Evolutionary conservation across 169 alveolate genomes (phyloP).

Genomic region (Cryptosporidium meleagridis): DNA sequence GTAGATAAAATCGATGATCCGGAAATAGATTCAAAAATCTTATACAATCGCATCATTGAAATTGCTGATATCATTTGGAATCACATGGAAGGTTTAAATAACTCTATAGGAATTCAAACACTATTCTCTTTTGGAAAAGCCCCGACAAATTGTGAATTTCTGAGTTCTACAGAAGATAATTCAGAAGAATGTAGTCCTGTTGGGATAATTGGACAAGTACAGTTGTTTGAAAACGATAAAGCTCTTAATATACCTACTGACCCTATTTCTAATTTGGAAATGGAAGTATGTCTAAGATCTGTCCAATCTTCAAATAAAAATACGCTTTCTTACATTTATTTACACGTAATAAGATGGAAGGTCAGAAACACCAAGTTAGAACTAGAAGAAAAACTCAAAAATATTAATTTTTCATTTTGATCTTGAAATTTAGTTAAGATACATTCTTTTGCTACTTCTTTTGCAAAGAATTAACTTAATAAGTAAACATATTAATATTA

Average conservation of each 20-base stretch:
- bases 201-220: conserved; percentile 54
- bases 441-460: background rate
- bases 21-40: background rate
- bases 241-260: conserved; percentile 26
- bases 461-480: conserved; percentile 6
- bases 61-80: conserved; percentile 18
- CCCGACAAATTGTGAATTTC: background rate
- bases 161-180: background rate
- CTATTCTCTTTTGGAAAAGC: conserved; percentile 8
- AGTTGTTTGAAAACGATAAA: background rate
- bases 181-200: background rate
- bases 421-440: background rate
- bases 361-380: conserved; percentile 5
- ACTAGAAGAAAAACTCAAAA: conserved; percentile 12
- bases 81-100: background rate
- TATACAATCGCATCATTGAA: conserved; percentile 23
- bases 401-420: background rate
- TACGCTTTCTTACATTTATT: background rate
- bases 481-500: background rate
- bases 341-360: conserved; percentile 65
- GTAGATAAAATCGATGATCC: conserved; percentile 4
- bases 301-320: background rate
- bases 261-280: conserved; percentile 46
- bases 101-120: background rate
- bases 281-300: conserved; percentile 65